These are phyloP conservation scores for Aspergillus taichungensis DNA, from an alignment of 495 filamentous ascomycete species.

Conservation along the genomic window DNA sequence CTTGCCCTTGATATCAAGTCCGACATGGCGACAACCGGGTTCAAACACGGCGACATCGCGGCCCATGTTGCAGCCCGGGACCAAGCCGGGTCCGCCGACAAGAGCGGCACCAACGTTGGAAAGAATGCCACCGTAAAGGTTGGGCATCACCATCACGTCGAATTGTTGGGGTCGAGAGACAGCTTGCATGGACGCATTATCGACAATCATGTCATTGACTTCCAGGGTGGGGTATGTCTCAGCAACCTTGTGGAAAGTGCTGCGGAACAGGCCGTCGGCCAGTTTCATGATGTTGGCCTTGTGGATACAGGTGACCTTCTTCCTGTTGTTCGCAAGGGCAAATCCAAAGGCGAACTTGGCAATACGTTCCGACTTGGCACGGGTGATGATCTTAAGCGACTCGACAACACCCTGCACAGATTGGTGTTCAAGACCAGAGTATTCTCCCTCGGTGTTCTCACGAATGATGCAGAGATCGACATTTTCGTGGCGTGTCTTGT, in stretches of 20 bases:
- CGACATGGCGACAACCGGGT: slow-evolving; percentile 96
- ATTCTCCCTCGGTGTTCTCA: slow-evolving; percentile 99
- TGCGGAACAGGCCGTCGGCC: slow-evolving; percentile 95
- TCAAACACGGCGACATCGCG: slow-evolving; percentile 97
- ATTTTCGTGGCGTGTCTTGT: slow-evolving; percentile 90
- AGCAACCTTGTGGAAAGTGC: slow-evolving; percentile 86
- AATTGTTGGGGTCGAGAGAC: slow-evolving; percentile 95
- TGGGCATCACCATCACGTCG: slow-evolving; percentile 99
- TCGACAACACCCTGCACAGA: slow-evolving; percentile 94
- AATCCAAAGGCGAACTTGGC: slow-evolving; percentile 98
- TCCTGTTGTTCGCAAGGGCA: slow-evolving; percentile 92
- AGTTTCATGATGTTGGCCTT: slow-evolving; percentile 99
- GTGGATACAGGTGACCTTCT: slow-evolving; percentile 98
- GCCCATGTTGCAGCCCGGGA: slow-evolving; percentile 99
- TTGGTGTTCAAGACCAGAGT: slow-evolving; percentile 97
- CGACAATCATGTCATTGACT: slow-evolving; percentile 98
- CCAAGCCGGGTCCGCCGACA: slow-evolving; percentile 95
- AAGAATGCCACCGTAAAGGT: slow-evolving; percentile 96
- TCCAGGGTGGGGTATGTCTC: slow-evolving; percentile 90
- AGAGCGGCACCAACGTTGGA: slow-evolving; percentile 98
- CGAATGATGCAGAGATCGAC: slow-evolving; percentile 98
- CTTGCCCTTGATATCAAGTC: slow-evolving; percentile 98
- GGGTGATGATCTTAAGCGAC: slow-evolving; percentile 98
- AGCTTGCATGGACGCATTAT: slow-evolving; percentile 99
- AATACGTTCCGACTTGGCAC: slow-evolving; percentile 96